phyloP scores from a whole-genome alignment of 495 filamentous ascomycete species.

The Penicillium goetzii region DNA sequence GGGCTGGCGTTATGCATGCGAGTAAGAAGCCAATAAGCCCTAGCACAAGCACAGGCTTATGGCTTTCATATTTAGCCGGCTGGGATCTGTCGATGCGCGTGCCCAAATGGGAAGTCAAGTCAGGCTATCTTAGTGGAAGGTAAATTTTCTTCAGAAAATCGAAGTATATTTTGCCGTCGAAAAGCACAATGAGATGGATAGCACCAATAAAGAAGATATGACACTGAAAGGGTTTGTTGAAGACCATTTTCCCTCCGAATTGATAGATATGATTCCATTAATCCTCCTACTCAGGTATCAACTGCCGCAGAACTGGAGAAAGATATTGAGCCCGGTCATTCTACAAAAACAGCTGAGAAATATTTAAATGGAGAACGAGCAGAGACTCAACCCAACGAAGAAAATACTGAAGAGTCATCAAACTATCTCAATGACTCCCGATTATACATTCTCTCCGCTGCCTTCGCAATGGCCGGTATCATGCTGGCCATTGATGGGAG shows the following conservation, averaged over 20 bases:
- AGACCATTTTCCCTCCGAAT: not conserved
- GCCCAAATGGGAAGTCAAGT: not conserved
- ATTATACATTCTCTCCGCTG: conserved; percentile 8
- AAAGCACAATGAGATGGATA: not conserved
- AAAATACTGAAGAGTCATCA: not conserved
- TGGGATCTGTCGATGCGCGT: not conserved
- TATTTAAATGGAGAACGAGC: not conserved
- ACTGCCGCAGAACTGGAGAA: not conserved
- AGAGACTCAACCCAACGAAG: not conserved
- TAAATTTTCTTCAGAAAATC: not conserved
- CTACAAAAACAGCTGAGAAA: not conserved
- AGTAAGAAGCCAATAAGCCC: conserved; percentile 6
- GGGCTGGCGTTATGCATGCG: not conserved
- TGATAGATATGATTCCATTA: not conserved
- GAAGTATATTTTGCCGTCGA: not conserved
- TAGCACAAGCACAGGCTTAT: not conserved
- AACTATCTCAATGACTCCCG: conserved; percentile 1
- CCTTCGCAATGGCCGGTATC: conserved; percentile 7
- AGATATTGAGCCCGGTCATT: not conserved
- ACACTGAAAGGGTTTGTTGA: not conserved
- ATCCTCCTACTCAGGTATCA: not conserved
- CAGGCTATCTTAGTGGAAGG: not conserved
- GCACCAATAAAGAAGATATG: not conserved
- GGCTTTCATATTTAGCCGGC: conserved; percentile 1
- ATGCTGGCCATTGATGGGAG: conserved; percentile 9